Percentiles rank a stretch among this genome's conserved stretches.
Conservation (phyloP, 106 monocot species). For the Hemerocallis citrina region DNA sequence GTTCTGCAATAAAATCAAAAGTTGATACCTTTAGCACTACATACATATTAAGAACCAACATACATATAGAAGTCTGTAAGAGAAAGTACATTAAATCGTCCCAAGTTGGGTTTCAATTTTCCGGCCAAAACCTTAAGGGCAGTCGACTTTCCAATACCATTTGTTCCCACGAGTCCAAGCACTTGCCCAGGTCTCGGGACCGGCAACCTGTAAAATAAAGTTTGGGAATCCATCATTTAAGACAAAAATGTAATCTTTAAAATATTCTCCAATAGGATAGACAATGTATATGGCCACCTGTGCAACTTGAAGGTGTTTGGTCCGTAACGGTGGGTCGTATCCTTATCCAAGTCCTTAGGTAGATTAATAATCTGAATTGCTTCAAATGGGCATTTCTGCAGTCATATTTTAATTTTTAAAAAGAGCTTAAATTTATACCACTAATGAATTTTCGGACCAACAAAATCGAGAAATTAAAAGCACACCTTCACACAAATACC, state of each 20-base stretch:
- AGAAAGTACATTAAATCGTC: constrained; percentile 76
- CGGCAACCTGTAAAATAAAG: constrained; percentile 52
- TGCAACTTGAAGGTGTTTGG: constrained; percentile 97
- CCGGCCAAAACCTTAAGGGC: constrained; percentile 97
- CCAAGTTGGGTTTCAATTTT: constrained; percentile 96
- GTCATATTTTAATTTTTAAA: background rate
- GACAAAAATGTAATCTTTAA: background rate
- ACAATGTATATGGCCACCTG: constrained; percentile 41
- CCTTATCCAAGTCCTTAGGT: constrained; percentile 94
- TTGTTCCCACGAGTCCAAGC: constrained; percentile 89
- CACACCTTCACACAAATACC: constrained; percentile 90
- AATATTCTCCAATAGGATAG: background rate
- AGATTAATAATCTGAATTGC: constrained; percentile 97
- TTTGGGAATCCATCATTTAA: background rate
- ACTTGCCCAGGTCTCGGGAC: constrained; percentile 99
- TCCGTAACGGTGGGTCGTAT: constrained; percentile 98
- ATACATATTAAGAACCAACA: background rate
- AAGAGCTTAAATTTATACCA: background rate
- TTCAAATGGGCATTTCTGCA: constrained; percentile 97
- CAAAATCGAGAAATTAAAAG: constrained; percentile 1
- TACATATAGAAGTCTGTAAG: background rate
- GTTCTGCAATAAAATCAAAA: constrained; percentile 46
- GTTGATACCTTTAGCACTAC: background rate
- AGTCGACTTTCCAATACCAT: constrained; percentile 99
- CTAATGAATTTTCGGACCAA: too few relatives aligned